Evolutionary conservation across 148 eudicot genomes (phyloP).

Genomic region (Rhododendron simsii): DNA sequence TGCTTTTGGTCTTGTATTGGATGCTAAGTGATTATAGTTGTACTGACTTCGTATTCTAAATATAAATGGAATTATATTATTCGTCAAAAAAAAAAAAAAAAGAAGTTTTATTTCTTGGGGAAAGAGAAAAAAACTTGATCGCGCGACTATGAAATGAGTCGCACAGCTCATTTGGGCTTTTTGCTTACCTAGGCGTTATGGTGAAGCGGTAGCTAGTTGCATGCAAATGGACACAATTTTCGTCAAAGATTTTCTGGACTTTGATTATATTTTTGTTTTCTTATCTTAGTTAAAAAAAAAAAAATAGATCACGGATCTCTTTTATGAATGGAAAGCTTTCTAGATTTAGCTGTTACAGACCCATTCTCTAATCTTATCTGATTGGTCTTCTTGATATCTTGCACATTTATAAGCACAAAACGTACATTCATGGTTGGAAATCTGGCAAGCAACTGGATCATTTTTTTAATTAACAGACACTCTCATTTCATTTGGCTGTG

Average conservation of each 20-base stretch:
- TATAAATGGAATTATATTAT: no score
- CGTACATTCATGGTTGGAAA: background rate
- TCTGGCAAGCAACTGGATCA: background rate
- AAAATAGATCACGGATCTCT: background rate
- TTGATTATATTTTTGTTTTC: background rate
- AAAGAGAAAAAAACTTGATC: background rate
- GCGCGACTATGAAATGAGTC: background rate
- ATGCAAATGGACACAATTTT: background rate
- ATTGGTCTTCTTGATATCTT: background rate
- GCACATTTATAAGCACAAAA: background rate
- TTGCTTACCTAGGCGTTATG: background rate
- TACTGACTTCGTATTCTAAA: no score
- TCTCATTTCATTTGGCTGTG: background rate
- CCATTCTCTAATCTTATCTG: background rate
- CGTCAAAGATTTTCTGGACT: background rate
- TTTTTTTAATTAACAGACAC: background rate
- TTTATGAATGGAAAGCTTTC: background rate
- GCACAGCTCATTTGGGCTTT: background rate
- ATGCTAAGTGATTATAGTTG: no score
- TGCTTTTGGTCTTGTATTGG: no score
- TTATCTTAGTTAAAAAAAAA: background rate
- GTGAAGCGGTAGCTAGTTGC: background rate
- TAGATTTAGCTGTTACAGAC: background rate
- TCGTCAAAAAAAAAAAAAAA: no score
- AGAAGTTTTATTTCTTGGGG: background rate